Conservation (phyloP, 1,139 yeast genomes). For the Geotrichum citri-aurantii region DNA sequence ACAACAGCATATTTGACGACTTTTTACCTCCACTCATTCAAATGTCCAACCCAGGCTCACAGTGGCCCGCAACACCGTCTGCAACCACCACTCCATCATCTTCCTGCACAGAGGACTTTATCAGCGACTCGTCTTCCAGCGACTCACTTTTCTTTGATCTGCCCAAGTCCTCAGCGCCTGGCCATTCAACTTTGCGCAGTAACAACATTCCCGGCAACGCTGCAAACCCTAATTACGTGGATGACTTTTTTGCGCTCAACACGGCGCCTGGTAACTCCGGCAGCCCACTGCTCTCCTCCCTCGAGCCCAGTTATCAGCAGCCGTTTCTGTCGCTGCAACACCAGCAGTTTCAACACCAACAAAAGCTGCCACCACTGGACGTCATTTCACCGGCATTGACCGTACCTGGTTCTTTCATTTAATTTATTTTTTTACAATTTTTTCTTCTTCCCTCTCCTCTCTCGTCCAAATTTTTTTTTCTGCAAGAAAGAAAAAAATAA, state of each 20-base stretch:
- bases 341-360: background rate
- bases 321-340: background rate
- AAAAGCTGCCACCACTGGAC: background rate
- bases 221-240: background rate
- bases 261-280: background rate
- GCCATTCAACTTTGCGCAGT: constrained; percentile 2
- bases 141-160: constrained; percentile 7
- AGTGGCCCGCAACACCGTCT: background rate
- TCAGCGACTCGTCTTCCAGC: background rate
- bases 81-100: background rate
- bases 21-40: background rate
- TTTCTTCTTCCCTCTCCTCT: background rate
- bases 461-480: background rate
- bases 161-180: constrained; percentile 3
- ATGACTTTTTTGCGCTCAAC: background rate
- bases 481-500: background rate
- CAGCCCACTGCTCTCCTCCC: background rate
- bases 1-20: background rate
- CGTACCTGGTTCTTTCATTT: constrained; percentile 3
- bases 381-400: background rate
- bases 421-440: background rate
- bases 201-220: background rate
- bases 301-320: background rate
- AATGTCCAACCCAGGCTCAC: background rate
- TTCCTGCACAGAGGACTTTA: background rate